These are phyloP conservation scores for Penicillium taxi DNA, from an alignment of 495 filamentous ascomycete species.

Conservation along the genomic window DNA sequence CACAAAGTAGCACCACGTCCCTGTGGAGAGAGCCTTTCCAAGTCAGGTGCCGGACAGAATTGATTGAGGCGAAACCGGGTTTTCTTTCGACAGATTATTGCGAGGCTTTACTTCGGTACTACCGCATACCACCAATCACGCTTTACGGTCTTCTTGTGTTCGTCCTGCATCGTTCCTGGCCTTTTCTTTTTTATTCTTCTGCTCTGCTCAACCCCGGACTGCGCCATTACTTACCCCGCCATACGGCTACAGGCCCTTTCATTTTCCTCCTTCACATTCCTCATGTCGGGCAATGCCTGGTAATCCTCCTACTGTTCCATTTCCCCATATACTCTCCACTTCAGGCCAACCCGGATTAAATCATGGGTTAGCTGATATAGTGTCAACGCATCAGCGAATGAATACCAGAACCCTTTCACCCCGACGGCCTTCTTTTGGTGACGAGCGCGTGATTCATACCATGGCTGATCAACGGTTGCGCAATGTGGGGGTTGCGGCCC, in stretches of 20 bases:
- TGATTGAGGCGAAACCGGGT: too few species aligned
- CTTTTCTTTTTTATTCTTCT: slow-evolving; percentile 2
- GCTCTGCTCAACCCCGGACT: too few species aligned
- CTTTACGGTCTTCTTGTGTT: neutral
- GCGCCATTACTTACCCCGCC: too few species aligned
- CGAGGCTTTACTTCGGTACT: too few species aligned
- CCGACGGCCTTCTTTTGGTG: slow-evolving; percentile 2
- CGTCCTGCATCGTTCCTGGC: slow-evolving; percentile 10
- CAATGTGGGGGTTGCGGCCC: slow-evolving; percentile 25
- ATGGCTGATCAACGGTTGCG: slow-evolving; percentile 16
- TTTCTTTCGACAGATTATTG: slow-evolving; percentile 3
- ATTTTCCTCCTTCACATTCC: neutral
- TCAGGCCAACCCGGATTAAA: slow-evolving; percentile 4
- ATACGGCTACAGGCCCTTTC: slow-evolving; percentile 5
- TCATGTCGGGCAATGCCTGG: slow-evolving; percentile 20
- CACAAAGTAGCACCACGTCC: too few species aligned
- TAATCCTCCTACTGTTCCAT: slow-evolving; percentile 10
- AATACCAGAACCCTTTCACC: slow-evolving; percentile 11
- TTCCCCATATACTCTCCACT: slow-evolving; percentile 5
- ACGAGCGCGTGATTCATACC: slow-evolving; percentile 11
- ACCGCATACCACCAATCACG: slow-evolving; percentile 2
- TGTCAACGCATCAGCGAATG: slow-evolving; percentile 15
- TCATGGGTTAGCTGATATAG: slow-evolving; percentile 21
- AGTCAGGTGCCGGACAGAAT: too few species aligned
- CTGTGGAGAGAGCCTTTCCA: too few species aligned